A percentile compares a stretch with the other conserved stretches of the same genome.
Evolutionary conservation across 2,329 filamentous ascomycete species (phyloP).

Genomic region (Xylariales sp.): DNA sequence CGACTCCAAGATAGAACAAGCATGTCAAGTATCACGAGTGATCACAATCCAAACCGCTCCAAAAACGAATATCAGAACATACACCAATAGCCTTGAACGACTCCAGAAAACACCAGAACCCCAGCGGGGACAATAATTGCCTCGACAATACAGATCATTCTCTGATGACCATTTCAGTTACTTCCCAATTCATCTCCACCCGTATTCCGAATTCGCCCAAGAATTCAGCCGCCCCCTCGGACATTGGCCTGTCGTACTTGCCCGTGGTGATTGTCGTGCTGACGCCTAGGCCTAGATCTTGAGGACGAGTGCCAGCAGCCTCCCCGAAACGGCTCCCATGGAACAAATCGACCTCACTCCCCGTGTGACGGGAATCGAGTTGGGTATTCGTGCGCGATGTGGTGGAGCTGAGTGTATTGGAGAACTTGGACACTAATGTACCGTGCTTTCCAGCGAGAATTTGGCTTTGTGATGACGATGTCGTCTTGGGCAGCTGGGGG

Average conservation of each 20-base stretch:
- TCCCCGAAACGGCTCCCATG: not conserved
- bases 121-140: too few relatives aligned
- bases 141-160: too few relatives aligned
- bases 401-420: not conserved
- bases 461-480: not conserved
- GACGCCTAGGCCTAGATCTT: not conserved
- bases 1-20: too few relatives aligned
- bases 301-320: not conserved
- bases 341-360: not conserved
- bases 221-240: slow-evolving; percentile 1
- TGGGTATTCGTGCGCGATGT: not conserved
- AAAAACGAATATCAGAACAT: too few relatives aligned
- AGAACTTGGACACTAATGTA: too few relatives aligned
- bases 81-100: too few relatives aligned
- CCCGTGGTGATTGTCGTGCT: slow-evolving; percentile 1
- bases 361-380: not conserved
- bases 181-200: slow-evolving; percentile 8
- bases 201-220: slow-evolving; percentile 4
- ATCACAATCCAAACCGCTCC: too few relatives aligned
- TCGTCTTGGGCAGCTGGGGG: not conserved
- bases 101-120: too few relatives aligned
- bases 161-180: slow-evolving; percentile 1
- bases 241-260: slow-evolving; percentile 1
- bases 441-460: too few relatives aligned
- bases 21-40: too few relatives aligned